Conservation (phyloP, 768 basidiomycete species). For the Inosperma sp. region DNA sequence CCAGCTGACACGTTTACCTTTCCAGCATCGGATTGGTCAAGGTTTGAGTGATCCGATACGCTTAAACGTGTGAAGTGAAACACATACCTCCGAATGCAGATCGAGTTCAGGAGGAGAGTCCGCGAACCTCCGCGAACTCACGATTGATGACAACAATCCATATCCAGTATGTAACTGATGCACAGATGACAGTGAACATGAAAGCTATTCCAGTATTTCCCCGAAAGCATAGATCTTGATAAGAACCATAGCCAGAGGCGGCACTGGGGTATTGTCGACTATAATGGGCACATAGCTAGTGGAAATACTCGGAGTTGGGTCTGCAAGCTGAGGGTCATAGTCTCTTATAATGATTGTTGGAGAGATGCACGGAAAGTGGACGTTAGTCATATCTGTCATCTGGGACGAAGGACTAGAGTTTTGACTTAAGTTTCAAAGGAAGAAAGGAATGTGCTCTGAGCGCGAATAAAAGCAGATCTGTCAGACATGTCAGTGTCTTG, state of each 20-base stretch:
- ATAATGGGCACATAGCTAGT: not conserved
- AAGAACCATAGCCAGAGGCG: slow-evolving; percentile 21
- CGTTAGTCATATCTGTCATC: no score
- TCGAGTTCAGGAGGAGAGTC: slow-evolving; percentile 27
- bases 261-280: slow-evolving; percentile 15
- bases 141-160: slow-evolving; percentile 23
- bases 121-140: slow-evolving; percentile 24
- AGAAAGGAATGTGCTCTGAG: no score
- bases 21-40: slow-evolving; percentile 14
- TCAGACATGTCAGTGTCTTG: no score
- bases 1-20: slow-evolving; percentile 28
- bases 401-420: not conserved
- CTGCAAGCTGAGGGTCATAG: not conserved
- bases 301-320: not conserved
- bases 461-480: no score
- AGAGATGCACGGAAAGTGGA: not conserved
- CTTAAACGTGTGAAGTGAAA: not conserved
- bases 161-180: slow-evolving; percentile 24
- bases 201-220: slow-evolving; percentile 29
- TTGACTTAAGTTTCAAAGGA: not conserved
- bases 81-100: slow-evolving; percentile 24
- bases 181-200: slow-evolving; percentile 19
- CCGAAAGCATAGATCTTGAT: slow-evolving; percentile 29
- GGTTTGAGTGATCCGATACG: slow-evolving; percentile 4
- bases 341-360: not conserved